Evolutionary conservation across 305 asterid species (phyloP).

Genomic region (Euphrasia arctica): DNA sequence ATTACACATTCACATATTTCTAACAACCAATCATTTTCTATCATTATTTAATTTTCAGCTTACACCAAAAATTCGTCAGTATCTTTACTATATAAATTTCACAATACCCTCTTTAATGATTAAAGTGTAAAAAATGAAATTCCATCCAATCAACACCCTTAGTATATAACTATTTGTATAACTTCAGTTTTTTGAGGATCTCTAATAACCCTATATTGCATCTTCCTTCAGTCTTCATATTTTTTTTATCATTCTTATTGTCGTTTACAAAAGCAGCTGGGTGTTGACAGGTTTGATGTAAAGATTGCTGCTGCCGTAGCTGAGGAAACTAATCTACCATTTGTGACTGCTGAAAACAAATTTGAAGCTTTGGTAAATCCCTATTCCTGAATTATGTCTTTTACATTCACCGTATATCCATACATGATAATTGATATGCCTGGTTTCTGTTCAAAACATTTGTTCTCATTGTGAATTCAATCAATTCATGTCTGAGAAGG

Average conservation of each 20-base stretch:
- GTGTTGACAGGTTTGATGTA: constrained; percentile 64
- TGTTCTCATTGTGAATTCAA: not conserved
- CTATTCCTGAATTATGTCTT: constrained; percentile 28
- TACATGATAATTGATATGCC: constrained; percentile 9
- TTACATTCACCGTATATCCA: constrained; percentile 19
- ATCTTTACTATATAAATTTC: too few relatives aligned
- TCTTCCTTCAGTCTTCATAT: not conserved
- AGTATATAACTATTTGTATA: too few relatives aligned
- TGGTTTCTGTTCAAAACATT: constrained; percentile 7
- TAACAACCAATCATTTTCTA: too few relatives aligned
- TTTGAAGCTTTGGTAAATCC: constrained; percentile 87
- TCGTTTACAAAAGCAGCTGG: constrained; percentile 10
- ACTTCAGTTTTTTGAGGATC: too few relatives aligned
- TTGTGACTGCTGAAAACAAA: constrained; percentile 98
- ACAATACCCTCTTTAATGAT: too few relatives aligned
- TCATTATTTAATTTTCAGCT: too few relatives aligned
- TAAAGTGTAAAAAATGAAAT: too few relatives aligned
- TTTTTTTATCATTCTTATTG: not conserved
- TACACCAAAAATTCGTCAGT: too few relatives aligned
- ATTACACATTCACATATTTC: too few relatives aligned
- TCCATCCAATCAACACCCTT: too few relatives aligned
- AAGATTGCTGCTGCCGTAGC: constrained; percentile 96
- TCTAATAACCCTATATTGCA: not conserved
- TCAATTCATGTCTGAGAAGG: not conserved
- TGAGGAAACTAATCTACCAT: constrained; percentile 88